A percentile compares a stretch with the other conserved stretches of the same genome.
phyloP scores from a whole-genome alignment of 306 rosid genomes.

The Erythrophleum fordii region DNA sequence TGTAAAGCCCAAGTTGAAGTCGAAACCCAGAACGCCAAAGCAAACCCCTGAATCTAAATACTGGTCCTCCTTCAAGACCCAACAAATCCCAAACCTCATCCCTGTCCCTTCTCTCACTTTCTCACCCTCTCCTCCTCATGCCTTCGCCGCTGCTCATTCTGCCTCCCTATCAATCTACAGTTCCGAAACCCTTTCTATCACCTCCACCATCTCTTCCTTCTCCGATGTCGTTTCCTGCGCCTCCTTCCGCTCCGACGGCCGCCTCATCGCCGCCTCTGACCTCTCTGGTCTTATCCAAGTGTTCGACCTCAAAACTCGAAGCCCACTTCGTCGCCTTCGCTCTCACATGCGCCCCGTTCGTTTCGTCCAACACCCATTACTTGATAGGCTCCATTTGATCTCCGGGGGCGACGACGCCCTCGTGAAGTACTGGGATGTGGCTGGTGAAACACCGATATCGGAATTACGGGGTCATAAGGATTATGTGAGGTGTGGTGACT shows the following conservation, averaged over 20 bases:
- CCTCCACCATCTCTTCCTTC: conserved; percentile 58
- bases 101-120: conserved; percentile 67
- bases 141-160: conserved; percentile 76
- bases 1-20: conserved; percentile 68
- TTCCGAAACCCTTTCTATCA: conserved; percentile 53
- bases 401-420: conserved; percentile 92
- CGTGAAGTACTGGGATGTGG: conserved; percentile 88
- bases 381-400: conserved; percentile 76
- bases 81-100: conserved; percentile 64
- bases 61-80: conserved; percentile 85
- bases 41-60: conserved; percentile 74
- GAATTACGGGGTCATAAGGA: conserved; percentile 74
- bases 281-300: conserved; percentile 79
- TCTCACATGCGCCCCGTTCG: conserved; percentile 82
- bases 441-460: conserved; percentile 44
- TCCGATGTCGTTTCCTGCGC: conserved; percentile 68
- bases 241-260: conserved; percentile 82
- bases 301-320: conserved; percentile 63
- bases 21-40: conserved; percentile 65
- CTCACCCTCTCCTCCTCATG: conserved; percentile 61
- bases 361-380: conserved; percentile 65
- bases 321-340: conserved; percentile 66
- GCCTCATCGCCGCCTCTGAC: conserved; percentile 80
- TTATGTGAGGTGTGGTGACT: conserved; percentile 87
- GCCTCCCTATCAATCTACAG: conserved; percentile 63